phyloP scores from a whole-genome alignment of 1,139 yeast species.

The Zygoascus sp. region DNA sequence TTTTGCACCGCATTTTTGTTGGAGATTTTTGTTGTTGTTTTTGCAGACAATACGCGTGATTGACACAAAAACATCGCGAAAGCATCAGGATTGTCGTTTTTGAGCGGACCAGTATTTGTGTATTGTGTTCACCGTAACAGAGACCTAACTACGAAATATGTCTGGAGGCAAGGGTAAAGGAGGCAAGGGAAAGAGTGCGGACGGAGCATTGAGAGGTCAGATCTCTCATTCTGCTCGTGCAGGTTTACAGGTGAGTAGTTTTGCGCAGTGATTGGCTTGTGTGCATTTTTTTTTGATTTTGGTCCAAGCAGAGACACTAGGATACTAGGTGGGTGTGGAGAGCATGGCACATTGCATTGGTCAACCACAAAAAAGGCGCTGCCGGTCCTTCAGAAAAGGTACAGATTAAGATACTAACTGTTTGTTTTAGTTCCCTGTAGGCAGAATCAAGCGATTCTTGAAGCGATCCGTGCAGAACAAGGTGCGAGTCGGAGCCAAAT shows the following conservation, averaged over 20 bases:
- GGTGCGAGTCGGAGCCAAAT: slow-evolving; percentile 94
- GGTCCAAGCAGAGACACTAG: too few relatives aligned
- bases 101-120: too few relatives aligned
- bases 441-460: slow-evolving; percentile 94
- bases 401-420: background rate
- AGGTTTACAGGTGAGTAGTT: slow-evolving; percentile 60
- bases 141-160: slow-evolving; percentile 52
- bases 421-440: slow-evolving; percentile 69
- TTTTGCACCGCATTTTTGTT: slow-evolving; percentile 1
- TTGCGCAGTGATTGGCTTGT: background rate
- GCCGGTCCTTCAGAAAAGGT: too few relatives aligned
- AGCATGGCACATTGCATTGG: too few relatives aligned
- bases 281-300: too few relatives aligned
- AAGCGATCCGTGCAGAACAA: slow-evolving; percentile 89
- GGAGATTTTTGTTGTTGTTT: slow-evolving; percentile 8
- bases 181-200: slow-evolving; percentile 67
- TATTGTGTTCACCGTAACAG: too few relatives aligned
- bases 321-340: too few relatives aligned
- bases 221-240: slow-evolving; percentile 92
- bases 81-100: background rate
- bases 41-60: slow-evolving; percentile 6
- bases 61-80: slow-evolving; percentile 7
- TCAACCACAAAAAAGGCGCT: too few relatives aligned
- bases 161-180: slow-evolving; percentile 94
- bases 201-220: slow-evolving; percentile 42